Conservation (phyloP, 345 rosid species). For the Mangifera indica region DNA sequence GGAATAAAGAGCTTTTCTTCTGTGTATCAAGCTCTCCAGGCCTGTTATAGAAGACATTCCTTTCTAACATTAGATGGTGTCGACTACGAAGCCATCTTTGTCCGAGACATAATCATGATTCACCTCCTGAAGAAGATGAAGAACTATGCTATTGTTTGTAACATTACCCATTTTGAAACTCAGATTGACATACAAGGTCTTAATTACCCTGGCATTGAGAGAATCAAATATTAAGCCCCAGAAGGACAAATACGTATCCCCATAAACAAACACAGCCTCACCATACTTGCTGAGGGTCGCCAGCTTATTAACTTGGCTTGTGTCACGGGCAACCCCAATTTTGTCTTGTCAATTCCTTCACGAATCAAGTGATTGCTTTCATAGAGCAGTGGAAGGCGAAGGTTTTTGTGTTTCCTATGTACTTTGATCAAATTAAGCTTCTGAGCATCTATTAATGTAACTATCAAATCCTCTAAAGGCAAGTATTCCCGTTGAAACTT, state of each 20-base stretch:
- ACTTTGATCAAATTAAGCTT: too few species aligned
- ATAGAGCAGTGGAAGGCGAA: slow-evolving; percentile 66
- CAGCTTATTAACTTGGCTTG: slow-evolving; percentile 76
- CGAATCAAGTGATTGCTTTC: slow-evolving; percentile 71
- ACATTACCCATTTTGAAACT: not conserved
- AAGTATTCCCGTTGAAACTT: too few species aligned
- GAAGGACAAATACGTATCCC: slow-evolving; percentile 27
- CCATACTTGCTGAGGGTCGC: slow-evolving; percentile 41
- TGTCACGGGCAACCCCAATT: slow-evolving; percentile 73
- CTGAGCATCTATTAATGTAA: too few species aligned
- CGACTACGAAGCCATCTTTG: not conserved
- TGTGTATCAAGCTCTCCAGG: not conserved
- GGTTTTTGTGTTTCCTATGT: too few species aligned
- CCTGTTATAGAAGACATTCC: not conserved
- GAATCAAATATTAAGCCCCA: not conserved
- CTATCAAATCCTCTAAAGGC: too few species aligned
- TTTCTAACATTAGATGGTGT: not conserved
- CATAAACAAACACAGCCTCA: slow-evolving; percentile 55
- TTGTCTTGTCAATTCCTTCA: slow-evolving; percentile 74
- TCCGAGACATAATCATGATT: not conserved
- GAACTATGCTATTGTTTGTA: not conserved
- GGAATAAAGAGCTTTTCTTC: too few species aligned
- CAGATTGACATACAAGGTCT: not conserved
- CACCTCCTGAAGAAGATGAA: not conserved
- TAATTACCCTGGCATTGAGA: not conserved